Conservation (phyloP, 768 basidiomycete genomes). For the Boletus rubescentipes region DNA sequence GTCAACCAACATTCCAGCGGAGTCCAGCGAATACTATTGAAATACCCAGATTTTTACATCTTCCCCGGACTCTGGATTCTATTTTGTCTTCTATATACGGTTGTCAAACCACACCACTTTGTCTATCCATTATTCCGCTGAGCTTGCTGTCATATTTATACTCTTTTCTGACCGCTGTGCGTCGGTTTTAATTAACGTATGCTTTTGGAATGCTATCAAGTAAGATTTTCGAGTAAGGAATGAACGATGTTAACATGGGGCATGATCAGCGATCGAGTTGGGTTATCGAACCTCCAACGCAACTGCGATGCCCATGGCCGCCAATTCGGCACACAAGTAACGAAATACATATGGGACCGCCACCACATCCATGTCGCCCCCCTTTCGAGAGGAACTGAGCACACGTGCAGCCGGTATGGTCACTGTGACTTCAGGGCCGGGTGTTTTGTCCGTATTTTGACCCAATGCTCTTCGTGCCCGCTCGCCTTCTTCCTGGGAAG, state of each 20-base stretch:
- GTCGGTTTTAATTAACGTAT: slow-evolving; percentile 19
- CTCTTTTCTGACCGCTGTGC: slow-evolving; percentile 12
- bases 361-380: slow-evolving; percentile 89
- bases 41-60: slow-evolving; percentile 8
- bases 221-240: neutral
- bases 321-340: slow-evolving; percentile 92
- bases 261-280: neutral
- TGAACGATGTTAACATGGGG: neutral
- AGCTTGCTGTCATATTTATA: slow-evolving; percentile 12
- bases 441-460: slow-evolving; percentile 41
- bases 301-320: slow-evolving; percentile 97
- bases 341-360: slow-evolving; percentile 95
- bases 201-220: slow-evolving; percentile 3
- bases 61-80: slow-evolving; percentile 5
- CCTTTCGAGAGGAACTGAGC: slow-evolving; percentile 56
- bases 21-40: slow-evolving; percentile 13
- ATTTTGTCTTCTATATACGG: slow-evolving; percentile 10
- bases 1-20: neutral
- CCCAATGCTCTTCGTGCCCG: slow-evolving; percentile 58
- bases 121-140: slow-evolving; percentile 14
- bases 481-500: slow-evolving; percentile 62
- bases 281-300: slow-evolving; percentile 71
- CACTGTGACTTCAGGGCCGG: slow-evolving; percentile 56
- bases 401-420: slow-evolving; percentile 68
- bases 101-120: slow-evolving; percentile 12